Conservation (phyloP, 2,329 filamentous ascomycete species). For the Thermothelomyces thermophilus region DNA sequence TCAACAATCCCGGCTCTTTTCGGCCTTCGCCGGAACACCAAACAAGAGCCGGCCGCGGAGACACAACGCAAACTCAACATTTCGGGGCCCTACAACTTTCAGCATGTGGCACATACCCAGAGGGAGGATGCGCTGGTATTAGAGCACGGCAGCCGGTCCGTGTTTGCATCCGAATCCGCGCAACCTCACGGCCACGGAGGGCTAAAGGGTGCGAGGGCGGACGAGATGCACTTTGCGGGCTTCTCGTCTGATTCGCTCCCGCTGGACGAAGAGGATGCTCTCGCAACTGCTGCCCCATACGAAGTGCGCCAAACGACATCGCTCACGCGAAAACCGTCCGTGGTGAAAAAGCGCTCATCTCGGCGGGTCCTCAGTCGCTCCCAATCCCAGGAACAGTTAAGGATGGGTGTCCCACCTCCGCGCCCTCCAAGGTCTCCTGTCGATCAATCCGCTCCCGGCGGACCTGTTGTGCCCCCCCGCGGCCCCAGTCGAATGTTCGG, state of each 20-base stretch:
- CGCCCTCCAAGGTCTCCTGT: conserved; percentile 45
- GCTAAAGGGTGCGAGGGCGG: conserved; percentile 33
- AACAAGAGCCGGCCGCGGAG: conserved; percentile 28
- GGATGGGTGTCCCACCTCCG: conserved; percentile 35
- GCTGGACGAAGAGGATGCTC: conserved; percentile 19
- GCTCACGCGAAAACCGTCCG: conserved; percentile 23
- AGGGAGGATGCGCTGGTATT: conserved; percentile 41
- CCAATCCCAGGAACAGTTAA: conserved; percentile 46
- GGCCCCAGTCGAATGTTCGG: conserved; percentile 48
- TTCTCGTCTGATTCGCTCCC: conserved; percentile 41
- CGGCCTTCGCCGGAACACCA: conserved; percentile 39
- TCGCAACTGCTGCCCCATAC: conserved; percentile 1
- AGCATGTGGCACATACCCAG: conserved; percentile 55
- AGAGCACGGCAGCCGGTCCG: conserved; percentile 36
- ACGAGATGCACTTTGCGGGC: conserved; percentile 41
- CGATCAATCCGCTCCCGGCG: conserved; percentile 26
- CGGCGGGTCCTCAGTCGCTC: conserved; percentile 37
- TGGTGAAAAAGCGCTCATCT: conserved; percentile 28
- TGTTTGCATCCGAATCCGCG: no score
- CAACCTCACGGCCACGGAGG: conserved; percentile 30
- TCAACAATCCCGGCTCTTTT: conserved; percentile 46
- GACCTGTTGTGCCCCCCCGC: conserved; percentile 45
- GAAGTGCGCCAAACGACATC: conserved; percentile 21
- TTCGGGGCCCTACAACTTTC: conserved; percentile 60
- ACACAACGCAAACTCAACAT: conserved; percentile 45